These are phyloP conservation scores for Trichosporon sp. DNA, from an alignment of 1,284 basidiomycete species.

Conservation along the genomic window DNA sequence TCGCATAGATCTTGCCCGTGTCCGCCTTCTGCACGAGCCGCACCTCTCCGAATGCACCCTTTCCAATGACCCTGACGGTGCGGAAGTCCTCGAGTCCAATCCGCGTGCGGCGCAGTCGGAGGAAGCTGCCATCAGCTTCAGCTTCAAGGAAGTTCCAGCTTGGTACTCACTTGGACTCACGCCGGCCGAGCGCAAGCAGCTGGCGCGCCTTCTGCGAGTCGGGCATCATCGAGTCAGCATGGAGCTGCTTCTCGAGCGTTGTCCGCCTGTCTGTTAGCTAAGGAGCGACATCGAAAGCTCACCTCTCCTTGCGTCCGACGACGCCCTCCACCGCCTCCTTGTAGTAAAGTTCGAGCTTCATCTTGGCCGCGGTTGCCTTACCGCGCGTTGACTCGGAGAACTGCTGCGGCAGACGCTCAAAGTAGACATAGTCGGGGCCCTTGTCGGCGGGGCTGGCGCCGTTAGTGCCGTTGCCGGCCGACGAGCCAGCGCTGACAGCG, in stretches of 20 bases:
- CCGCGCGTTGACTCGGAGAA: constrained; percentile 86
- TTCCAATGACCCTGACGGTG: constrained; percentile 97
- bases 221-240: constrained; percentile 63
- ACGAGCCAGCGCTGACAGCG: not conserved
- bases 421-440: constrained; percentile 81
- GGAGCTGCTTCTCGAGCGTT: constrained; percentile 83
- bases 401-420: constrained; percentile 74
- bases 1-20: constrained; percentile 96
- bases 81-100: constrained; percentile 90
- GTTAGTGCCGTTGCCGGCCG: constrained; percentile 2
- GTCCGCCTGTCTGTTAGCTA: constrained; percentile 61
- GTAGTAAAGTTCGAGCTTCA: constrained; percentile 97
- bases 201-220: constrained; percentile 87
- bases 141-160: not conserved
- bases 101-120: constrained; percentile 84
- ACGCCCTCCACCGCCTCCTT: constrained; percentile 90
- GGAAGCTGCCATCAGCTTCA: constrained; percentile 51
- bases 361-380: constrained; percentile 88
- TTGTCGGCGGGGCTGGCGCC: constrained; percentile 31
- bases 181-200: constrained; percentile 80
- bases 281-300: constrained; percentile 19
- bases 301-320: constrained; percentile 81
- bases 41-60: constrained; percentile 98
- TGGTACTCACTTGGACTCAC: constrained; percentile 65
- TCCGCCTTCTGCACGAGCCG: constrained; percentile 94